Base-by-base conservation (phyloP, 345 rosid genomes). In the Turnera subulata region DNA sequence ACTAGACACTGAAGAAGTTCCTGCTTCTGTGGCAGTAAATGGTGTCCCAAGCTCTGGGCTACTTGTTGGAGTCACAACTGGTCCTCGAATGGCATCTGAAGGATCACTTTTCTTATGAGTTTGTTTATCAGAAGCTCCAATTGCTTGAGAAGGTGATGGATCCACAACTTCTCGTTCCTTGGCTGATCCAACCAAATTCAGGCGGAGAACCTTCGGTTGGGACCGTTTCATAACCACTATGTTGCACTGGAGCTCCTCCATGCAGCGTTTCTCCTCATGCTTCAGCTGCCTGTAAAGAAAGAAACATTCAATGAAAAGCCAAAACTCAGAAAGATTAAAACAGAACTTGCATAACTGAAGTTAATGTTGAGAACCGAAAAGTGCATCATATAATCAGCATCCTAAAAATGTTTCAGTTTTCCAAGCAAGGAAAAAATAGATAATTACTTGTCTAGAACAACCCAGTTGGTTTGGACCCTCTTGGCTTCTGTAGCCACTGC, bases 21-120 rank as follows among this genome's bases (percentile, higher is more conserved):
- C 99, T 2, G 86, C 93, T 76, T 94, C 99, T 20, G 99, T 94
- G 16, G 84, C 72, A 60, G 97, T 90, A 68, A 94, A 94, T 25
- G 99, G 95, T 33, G 99, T 90, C 62, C 99, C 91, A 16, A 84
- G 80, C 82, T 94, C 99, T 16, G 97, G 99, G 79, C 96, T 90
- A 55, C 95, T 88, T 4, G 84, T 80, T 55, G 99, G 93, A 61
- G 97, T 90, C 17, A 87, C 97, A 59, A 77, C 81, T 4, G 84
- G 89, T 37, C 92, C 97, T 55, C 80, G 67, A 13, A 80, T 71
- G 49, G 95, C 80, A 72, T 70, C 80, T 29, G 62, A 55, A 50
- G 76, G 77, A 50, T 64, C 75, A 51, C 70, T 76, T 48, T 85
- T 66, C 46, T 64, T 78, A 60, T 80, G 72, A 15, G 40, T 1